Evolutionary conservation across 2,329 filamentous ascomycete genomes (phyloP).

Genomic region (Purpureocillium lavendulum): DNA sequence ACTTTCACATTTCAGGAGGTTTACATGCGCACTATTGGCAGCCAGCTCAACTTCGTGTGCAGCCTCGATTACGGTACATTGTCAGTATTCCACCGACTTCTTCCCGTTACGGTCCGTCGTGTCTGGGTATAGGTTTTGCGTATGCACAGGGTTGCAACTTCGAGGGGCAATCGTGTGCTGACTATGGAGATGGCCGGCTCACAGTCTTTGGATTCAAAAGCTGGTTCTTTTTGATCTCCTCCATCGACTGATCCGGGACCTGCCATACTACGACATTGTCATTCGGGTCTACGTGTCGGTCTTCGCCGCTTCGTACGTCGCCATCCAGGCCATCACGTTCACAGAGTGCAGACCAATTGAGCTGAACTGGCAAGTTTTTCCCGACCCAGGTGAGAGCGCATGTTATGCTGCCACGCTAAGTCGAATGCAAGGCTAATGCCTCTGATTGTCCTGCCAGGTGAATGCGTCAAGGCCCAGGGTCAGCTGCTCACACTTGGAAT

Average conservation of each 20-base stretch:
- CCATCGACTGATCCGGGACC: slow-evolving; percentile 13
- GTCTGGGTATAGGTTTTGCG: too few relatives aligned
- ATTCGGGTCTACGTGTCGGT: slow-evolving; percentile 16
- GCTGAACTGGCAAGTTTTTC: slow-evolving; percentile 49
- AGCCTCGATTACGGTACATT: slow-evolving; percentile 24
- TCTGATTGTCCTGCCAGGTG: slow-evolving; percentile 6
- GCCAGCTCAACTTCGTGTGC: slow-evolving; percentile 22
- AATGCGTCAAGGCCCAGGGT: slow-evolving; percentile 19
- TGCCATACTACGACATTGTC: slow-evolving; percentile 14
- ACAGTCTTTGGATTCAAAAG: slow-evolving; percentile 20
- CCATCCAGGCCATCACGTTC: slow-evolving; percentile 23
- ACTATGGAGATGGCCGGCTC: neutral
- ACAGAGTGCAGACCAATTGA: slow-evolving; percentile 34
- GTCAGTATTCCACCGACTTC: too few relatives aligned
- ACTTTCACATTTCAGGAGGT: slow-evolving; percentile 20
- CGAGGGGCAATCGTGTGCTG: too few relatives aligned
- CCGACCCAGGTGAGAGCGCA: slow-evolving; percentile 23
- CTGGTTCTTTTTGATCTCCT: slow-evolving; percentile 18
- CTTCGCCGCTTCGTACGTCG: slow-evolving; percentile 20
- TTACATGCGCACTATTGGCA: slow-evolving; percentile 22
- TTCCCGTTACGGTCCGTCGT: too few relatives aligned
- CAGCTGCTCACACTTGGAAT: slow-evolving; percentile 23
- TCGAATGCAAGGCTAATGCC: too few relatives aligned
- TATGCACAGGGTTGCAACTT: too few relatives aligned
- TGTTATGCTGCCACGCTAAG: too few relatives aligned